A percentile compares a stretch with the other conserved stretches of the same genome.
These are phyloP conservation scores for Penicillium argentinense DNA, from an alignment of 495 filamentous ascomycete species.

Conservation along the genomic window DNA sequence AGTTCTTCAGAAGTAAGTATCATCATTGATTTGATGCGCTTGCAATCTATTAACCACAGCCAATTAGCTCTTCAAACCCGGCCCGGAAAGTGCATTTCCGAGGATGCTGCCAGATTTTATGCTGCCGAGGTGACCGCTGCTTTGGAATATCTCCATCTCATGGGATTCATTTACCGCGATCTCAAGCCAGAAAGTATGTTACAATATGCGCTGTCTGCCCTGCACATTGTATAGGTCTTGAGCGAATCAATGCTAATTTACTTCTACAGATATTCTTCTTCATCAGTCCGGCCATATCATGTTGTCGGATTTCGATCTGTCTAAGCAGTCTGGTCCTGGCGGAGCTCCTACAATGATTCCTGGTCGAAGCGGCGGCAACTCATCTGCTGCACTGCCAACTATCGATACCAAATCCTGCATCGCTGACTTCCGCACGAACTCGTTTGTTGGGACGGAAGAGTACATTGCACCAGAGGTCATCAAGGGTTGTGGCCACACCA, in stretches of 20 bases:
- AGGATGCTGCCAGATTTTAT: slow-evolving; percentile 97
- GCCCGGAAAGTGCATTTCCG: slow-evolving; percentile 92
- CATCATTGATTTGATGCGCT: neutral
- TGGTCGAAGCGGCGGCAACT: slow-evolving; percentile 72
- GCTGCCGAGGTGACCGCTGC: slow-evolving; percentile 98
- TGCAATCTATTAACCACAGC: slow-evolving; percentile 1
- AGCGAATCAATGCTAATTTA: neutral
- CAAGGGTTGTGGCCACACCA: slow-evolving; percentile 97
- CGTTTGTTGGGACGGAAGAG: slow-evolving; percentile 97
- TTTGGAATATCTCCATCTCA: slow-evolving; percentile 94
- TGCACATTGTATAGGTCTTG: neutral
- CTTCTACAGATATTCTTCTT: slow-evolving; percentile 78
- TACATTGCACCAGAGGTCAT: slow-evolving; percentile 99
- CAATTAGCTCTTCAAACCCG: slow-evolving; percentile 82
- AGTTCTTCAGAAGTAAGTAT: slow-evolving; percentile 82
- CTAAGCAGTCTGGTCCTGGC: slow-evolving; percentile 94
- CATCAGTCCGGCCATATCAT: slow-evolving; percentile 99
- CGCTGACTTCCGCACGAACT: slow-evolving; percentile 96
- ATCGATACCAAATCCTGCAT: slow-evolving; percentile 99
- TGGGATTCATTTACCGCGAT: slow-evolving; percentile 99
- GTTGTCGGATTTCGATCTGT: slow-evolving; percentile 98
- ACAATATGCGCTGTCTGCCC: too few relatives aligned
- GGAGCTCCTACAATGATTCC: slow-evolving; percentile 97
- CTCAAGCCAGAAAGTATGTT: slow-evolving; percentile 93
- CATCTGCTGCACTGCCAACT: slow-evolving; percentile 78